These are phyloP conservation scores for Vachellia pachyceras DNA, from an alignment of 306 rosid genomes.

Conservation along the genomic window DNA sequence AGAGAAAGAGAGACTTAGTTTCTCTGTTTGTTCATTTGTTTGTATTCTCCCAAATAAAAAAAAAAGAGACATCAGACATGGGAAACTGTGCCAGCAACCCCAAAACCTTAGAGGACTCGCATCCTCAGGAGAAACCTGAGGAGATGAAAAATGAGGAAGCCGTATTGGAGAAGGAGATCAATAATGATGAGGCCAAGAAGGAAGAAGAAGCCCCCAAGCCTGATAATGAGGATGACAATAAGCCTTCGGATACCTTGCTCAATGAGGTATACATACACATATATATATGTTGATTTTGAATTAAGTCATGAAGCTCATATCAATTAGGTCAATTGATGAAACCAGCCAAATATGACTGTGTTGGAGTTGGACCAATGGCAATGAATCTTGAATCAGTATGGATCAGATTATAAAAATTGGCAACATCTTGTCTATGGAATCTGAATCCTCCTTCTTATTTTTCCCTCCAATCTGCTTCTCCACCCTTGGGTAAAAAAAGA, in stretches of 20 bases:
- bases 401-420: too few relatives aligned
- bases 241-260: not conserved
- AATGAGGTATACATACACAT: not conserved
- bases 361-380: not conserved
- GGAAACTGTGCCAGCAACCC: constrained; percentile 9
- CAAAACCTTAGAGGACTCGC: not conserved
- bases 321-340: not conserved
- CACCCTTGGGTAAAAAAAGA: too few relatives aligned
- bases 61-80: not conserved
- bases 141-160: too few relatives aligned
- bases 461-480: too few relatives aligned
- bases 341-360: too few relatives aligned
- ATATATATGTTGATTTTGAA: not conserved
- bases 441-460: too few relatives aligned
- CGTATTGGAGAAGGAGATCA: not conserved
- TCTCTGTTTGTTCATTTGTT: too few relatives aligned
- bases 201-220: not conserved
- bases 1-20: too few relatives aligned
- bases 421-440: too few relatives aligned
- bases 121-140: not conserved
- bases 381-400: too few relatives aligned
- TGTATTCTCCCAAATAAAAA: not conserved
- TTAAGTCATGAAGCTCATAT: not conserved
- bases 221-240: not conserved
- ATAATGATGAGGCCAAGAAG: not conserved